Percentiles rank a stretch among this genome's conserved stretches.
These are phyloP conservation scores for Trichocladium uniseriatum DNA, from an alignment of 495 filamentous ascomycete species.

Conservation along the genomic window DNA sequence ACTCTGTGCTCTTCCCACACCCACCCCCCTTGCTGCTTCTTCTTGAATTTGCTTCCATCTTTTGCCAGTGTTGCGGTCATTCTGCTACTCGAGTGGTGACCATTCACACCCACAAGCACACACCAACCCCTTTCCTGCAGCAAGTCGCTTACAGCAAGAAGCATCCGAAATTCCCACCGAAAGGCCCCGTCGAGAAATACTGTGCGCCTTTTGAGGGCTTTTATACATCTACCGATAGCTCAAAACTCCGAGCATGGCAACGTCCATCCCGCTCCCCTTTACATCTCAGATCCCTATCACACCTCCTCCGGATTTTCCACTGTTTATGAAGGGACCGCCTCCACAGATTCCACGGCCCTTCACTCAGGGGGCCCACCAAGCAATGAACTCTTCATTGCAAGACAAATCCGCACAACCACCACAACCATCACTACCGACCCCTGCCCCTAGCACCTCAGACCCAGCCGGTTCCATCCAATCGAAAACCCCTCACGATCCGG, in stretches of 20 bases:
- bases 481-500: neutral
- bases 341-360: slow-evolving; percentile 5
- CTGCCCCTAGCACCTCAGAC: neutral
- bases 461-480: neutral
- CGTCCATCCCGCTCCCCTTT: slow-evolving; percentile 20
- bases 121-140: neutral
- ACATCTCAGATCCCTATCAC: slow-evolving; percentile 22
- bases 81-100: neutral
- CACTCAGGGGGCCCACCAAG: neutral
- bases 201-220: neutral
- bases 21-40: neutral
- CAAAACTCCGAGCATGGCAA: slow-evolving; percentile 12
- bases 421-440: neutral
- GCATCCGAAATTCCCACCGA: neutral
- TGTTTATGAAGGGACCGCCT: slow-evolving; percentile 17
- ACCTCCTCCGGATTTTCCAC: slow-evolving; percentile 23
- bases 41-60: slow-evolving; percentile 6
- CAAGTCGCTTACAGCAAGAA: neutral
- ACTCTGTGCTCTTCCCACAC: neutral
- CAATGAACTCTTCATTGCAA: neutral
- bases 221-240: neutral
- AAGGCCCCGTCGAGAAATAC: neutral
- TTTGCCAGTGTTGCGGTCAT: neutral
- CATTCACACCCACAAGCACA: neutral
- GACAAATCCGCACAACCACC: neutral